These are phyloP conservation scores for Calendula officinalis DNA, from an alignment of 129 eudicot genomes.

Conservation along the genomic window DNA sequence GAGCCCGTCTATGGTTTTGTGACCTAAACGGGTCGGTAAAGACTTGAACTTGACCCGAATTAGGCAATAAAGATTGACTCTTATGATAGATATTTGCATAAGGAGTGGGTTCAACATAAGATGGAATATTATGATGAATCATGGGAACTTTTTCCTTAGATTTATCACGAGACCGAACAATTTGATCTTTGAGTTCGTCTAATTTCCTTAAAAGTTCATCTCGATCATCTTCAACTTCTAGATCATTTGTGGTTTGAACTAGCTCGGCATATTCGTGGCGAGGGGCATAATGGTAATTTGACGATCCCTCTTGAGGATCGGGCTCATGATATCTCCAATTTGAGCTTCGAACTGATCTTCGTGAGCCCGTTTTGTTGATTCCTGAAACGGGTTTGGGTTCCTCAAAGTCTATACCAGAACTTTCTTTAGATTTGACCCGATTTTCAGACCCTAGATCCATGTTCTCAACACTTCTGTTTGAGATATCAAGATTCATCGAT, in stretches of 20 bases:
- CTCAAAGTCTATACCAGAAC: conserved; percentile 45
- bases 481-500: conserved; percentile 34
- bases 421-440: conserved; percentile 42
- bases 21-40: conserved; percentile 57
- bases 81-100: conserved; percentile 37
- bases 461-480: conserved; percentile 41
- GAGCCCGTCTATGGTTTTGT: conserved; percentile 46
- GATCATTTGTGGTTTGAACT: conserved; percentile 28
- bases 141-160: conserved; percentile 51
- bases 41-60: conserved; percentile 45
- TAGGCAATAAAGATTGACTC: conserved; percentile 37
- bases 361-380: conserved; percentile 30
- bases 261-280: conserved; percentile 41
- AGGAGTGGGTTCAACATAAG: conserved; percentile 34
- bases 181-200: conserved; percentile 76
- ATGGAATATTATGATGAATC: conserved; percentile 33
- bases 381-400: conserved; percentile 30
- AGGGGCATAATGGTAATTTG: conserved; percentile 31
- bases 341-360: conserved; percentile 35
- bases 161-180: conserved; percentile 58
- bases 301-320: conserved; percentile 49
- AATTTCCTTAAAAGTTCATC: conserved; percentile 74
- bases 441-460: conserved; percentile 46
- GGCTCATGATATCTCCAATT: conserved; percentile 43
- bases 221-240: conserved; percentile 52